A percentile compares a stretch with the other conserved stretches of the same genome.
Evolutionary conservation across 2,329 filamentous ascomycete genomes (phyloP).

Genomic region (Epichloe festucae): DNA sequence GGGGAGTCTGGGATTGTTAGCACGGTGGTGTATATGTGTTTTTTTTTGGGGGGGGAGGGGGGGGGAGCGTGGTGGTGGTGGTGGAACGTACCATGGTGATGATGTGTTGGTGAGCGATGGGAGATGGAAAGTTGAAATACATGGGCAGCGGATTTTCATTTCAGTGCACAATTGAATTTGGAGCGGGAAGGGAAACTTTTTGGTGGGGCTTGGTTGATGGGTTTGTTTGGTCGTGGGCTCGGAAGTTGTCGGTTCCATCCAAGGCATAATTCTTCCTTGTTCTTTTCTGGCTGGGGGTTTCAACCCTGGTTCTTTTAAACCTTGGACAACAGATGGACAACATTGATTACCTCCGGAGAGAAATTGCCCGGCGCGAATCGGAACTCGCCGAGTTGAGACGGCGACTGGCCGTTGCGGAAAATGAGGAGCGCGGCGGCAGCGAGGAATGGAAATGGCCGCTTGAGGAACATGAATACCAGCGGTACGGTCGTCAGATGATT

Average conservation of each 20-base stretch:
- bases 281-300: not conserved
- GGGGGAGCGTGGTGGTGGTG: too few relatives aligned
- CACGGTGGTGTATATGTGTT: not conserved
- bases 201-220: not conserved
- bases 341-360: constrained; percentile 28
- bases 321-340: constrained; percentile 20
- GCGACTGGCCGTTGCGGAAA: constrained; percentile 30
- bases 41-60: not conserved
- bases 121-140: not conserved
- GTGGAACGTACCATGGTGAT: not conserved
- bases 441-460: constrained; percentile 53
- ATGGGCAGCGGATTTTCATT: too few relatives aligned
- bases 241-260: too few relatives aligned
- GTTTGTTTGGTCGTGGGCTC: not conserved
- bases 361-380: constrained; percentile 35
- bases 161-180: not conserved
- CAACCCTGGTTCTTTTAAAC: not conserved
- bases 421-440: constrained; percentile 5
- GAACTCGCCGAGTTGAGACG: constrained; percentile 32
- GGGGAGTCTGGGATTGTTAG: constrained; percentile 13
- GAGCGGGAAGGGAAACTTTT: not conserved
- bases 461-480: constrained; percentile 58
- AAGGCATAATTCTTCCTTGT: too few relatives aligned
- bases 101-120: not conserved
- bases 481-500: constrained; percentile 87